Percentiles rank a stretch among this genome's conserved stretches.
phyloP scores from a whole-genome alignment of 2,329 filamentous ascomycete genomes.

The Calonectria henricotiae region DNA sequence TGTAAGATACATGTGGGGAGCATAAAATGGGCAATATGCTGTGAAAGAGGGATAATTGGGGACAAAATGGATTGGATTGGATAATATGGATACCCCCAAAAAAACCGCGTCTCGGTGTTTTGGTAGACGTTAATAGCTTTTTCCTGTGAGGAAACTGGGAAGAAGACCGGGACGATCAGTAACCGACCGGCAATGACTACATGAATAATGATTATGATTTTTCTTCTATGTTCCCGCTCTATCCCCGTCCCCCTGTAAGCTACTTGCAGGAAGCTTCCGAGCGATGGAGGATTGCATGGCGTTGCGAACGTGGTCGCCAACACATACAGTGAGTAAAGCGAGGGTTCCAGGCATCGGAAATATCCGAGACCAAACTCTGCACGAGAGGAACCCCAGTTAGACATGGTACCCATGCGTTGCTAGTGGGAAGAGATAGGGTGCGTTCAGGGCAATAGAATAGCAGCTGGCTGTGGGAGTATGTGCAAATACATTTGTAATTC shows the following conservation, averaged over 20 bases:
- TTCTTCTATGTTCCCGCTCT: neutral
- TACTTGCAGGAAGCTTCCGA: no score
- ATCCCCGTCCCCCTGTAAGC: neutral
- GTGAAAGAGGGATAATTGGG: neutral
- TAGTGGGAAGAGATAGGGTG: constrained; percentile 2
- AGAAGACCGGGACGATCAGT: no score
- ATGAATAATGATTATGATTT: neutral
- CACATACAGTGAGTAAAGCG: constrained; percentile 7
- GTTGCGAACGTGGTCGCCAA: neutral
- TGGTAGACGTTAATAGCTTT: neutral
- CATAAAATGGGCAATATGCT: neutral
- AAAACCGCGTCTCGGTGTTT: neutral
- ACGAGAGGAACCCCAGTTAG: neutral
- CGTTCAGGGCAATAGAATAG: neutral
- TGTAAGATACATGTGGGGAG: neutral
- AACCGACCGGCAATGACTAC: neutral
- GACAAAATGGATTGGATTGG: neutral
- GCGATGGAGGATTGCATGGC: neutral
- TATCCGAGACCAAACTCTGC: neutral
- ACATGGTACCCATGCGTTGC: constrained; percentile 17
- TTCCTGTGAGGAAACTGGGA: neutral
- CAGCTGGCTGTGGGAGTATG: no score
- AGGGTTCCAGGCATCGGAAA: constrained; percentile 8
- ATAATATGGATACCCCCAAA: neutral
- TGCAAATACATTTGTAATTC: neutral